These are phyloP conservation scores for Aspergillus sp. DNA, from an alignment of 2,329 filamentous ascomycete genomes.

Conservation along the genomic window DNA sequence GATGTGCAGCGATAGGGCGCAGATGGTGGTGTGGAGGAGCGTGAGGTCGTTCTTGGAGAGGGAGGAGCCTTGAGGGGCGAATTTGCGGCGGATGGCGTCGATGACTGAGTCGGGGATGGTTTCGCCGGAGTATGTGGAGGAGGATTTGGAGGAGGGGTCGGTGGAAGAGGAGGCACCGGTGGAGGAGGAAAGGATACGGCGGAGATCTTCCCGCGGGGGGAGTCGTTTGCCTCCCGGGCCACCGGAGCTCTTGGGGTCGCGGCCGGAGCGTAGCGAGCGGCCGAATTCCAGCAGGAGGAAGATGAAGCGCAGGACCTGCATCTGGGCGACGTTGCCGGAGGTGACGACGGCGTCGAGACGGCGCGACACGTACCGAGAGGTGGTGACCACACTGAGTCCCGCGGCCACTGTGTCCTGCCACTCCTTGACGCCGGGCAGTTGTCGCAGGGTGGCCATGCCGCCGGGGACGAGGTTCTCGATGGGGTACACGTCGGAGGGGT, in stretches of 20 bases:
- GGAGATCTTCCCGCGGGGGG: slow-evolving; percentile 41
- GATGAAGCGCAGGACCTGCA: slow-evolving; percentile 48
- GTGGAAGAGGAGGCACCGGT: slow-evolving; percentile 20
- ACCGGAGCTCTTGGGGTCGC: slow-evolving; percentile 21
- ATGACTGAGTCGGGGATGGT: slow-evolving; percentile 40
- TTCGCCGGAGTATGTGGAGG: slow-evolving; percentile 11
- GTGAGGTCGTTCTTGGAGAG: slow-evolving; percentile 42
- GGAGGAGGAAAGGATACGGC: slow-evolving; percentile 34
- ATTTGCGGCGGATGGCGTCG: slow-evolving; percentile 42
- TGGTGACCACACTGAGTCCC: slow-evolving; percentile 36
- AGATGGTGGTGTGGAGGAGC: slow-evolving; percentile 46
- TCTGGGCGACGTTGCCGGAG: slow-evolving; percentile 39
- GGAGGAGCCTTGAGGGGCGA: slow-evolving; percentile 37
- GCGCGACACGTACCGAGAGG: slow-evolving; percentile 46
- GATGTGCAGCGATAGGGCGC: slow-evolving; percentile 47
- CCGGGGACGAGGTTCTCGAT: slow-evolving; percentile 44
- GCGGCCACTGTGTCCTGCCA: slow-evolving; percentile 42
- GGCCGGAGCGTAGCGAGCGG: slow-evolving; percentile 33
- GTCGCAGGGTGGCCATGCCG: slow-evolving; percentile 40
- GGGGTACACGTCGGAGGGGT: slow-evolving; percentile 48
- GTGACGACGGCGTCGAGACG: slow-evolving; percentile 41
- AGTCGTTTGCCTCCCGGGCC: slow-evolving; percentile 40
- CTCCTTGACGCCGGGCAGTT: slow-evolving; percentile 42
- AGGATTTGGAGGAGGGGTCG: slow-evolving; percentile 12
- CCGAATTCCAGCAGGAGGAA: slow-evolving; percentile 45